These are phyloP conservation scores for Talaromyces piceae DNA, from an alignment of 2,329 filamentous ascomycete species.

Conservation along the genomic window DNA sequence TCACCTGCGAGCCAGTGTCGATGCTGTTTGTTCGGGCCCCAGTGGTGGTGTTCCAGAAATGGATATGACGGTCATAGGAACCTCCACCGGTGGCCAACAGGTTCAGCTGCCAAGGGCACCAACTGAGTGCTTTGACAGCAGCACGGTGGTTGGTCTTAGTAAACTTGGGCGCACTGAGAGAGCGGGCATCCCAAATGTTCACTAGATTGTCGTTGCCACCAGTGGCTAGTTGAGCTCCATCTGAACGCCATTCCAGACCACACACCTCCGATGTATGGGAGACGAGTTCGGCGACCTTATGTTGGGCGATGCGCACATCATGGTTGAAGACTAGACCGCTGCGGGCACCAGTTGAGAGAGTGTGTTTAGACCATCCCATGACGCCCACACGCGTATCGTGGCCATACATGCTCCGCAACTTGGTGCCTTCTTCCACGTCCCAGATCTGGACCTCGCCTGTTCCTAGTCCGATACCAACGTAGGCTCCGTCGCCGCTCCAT, in stretches of 20 bases:
- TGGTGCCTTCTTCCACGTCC: slow-evolving; percentile 90
- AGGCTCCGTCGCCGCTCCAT: slow-evolving; percentile 95
- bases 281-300: slow-evolving; percentile 95
- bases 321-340: slow-evolving; percentile 97
- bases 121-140: slow-evolving; percentile 93
- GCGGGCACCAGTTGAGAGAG: slow-evolving; percentile 87
- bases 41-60: slow-evolving; percentile 99
- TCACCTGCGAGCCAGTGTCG: slow-evolving; percentile 95
- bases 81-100: slow-evolving; percentile 93
- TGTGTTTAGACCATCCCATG: slow-evolving; percentile 99
- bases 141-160: slow-evolving; percentile 99
- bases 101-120: slow-evolving; percentile 99
- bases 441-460: slow-evolving; percentile 98
- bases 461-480: slow-evolving; percentile 89
- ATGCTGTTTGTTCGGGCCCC: slow-evolving; percentile 98
- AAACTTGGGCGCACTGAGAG: slow-evolving; percentile 89
- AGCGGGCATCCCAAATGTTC: slow-evolving; percentile 97
- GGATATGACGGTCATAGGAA: slow-evolving; percentile 94
- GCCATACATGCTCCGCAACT: slow-evolving; percentile 97
- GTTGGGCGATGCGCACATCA: slow-evolving; percentile 92
- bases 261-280: slow-evolving; percentile 98
- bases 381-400: slow-evolving; percentile 95
- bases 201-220: slow-evolving; percentile 99
- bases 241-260: slow-evolving; percentile 93
- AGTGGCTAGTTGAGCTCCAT: slow-evolving; percentile 92